Evolutionary conservation across 1,284 basidiomycete genomes (phyloP), one percentile per base, ranked within the genome.

Genomic region (Moniliella sp.): DNA sequence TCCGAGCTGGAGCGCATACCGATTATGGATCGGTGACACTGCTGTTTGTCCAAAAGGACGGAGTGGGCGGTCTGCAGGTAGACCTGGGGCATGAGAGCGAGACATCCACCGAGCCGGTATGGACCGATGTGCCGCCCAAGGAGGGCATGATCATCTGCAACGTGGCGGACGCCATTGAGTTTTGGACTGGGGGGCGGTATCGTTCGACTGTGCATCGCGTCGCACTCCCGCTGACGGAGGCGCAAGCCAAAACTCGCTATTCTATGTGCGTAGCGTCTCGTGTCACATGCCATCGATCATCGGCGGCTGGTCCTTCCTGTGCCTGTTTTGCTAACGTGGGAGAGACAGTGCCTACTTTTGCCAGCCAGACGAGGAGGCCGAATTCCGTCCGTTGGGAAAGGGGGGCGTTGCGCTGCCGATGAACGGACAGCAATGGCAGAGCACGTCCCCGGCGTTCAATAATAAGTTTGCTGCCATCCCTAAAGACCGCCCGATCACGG

Each of bases 11-110:
- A n/a, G 35, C 46, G 4, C 41, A 44, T 32, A 30, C 48, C 70
- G 78, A 80, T 60, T 83, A 82, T 46, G 80, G 81, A 3, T 76
- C 77, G 11, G 61, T 81, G 46, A 82, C 81, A 0, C 64, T 84
- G 12, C 66, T 84, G 5, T 83, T 82, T 64, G n/a, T n/a, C n/a
- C 80, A 83, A 61, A 79, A 81, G 52, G 42, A 74, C 67, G n/a
- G n/a, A n/a, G 73, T 83, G 31, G 80, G 80, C 11, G 80, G 80
- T 1, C 65, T 84, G 10, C 75, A 84, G 54, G 78, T 81, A 0
- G 33, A 43, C 19, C 33, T 28, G 14, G 25, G 21, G 13, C 14
- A 18, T 8, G 10, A n/a, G 18, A 19, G 18, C 13, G n/a, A 11
- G 9, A 3, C 16, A 12, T 14, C 12, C n/a, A n/a, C n/a, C 3